Evolutionary conservation across 192 early-diverging fungal genomes (phyloP).

Genomic region (Endogone sp.): DNA sequence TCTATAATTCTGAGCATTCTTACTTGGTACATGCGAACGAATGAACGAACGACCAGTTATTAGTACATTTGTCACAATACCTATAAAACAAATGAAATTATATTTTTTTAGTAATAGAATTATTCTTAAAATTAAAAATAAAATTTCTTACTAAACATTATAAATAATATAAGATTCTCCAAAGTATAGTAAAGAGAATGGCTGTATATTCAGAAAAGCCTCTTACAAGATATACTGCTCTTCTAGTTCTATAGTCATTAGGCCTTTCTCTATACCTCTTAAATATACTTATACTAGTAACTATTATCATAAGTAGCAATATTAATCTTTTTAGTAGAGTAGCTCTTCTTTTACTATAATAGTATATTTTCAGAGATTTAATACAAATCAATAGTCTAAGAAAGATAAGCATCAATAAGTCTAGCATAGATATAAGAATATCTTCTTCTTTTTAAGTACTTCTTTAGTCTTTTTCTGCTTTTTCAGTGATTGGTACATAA

Average conservation of each 20-base stretch:
- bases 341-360: constrained; percentile 32
- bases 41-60: too few species aligned
- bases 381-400: too few species aligned
- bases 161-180: constrained; percentile 36
- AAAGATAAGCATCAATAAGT: too few species aligned
- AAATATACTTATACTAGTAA: constrained; percentile 32
- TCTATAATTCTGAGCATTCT: too few species aligned
- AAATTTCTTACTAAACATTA: constrained; percentile 41
- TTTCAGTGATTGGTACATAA: constrained; percentile 7
- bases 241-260: constrained; percentile 35
- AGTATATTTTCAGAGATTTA: not conserved
- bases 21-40: too few species aligned
- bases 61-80: too few species aligned
- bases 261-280: constrained; percentile 32
- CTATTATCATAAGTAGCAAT: constrained; percentile 8
- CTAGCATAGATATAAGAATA: too few species aligned
- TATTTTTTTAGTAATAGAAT: too few species aligned
- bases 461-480: constrained; percentile 31
- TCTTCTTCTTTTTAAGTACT: constrained; percentile 35
- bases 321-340: constrained; percentile 23
- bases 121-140: too few species aligned
- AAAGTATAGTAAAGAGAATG: constrained; percentile 41
- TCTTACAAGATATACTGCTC: constrained; percentile 25
- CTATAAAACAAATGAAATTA: constrained; percentile 24
- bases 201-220: constrained; percentile 34